Conservation (phyloP, 2,329 filamentous ascomycete genomes). For the Lecanicillium sp. region DNA sequence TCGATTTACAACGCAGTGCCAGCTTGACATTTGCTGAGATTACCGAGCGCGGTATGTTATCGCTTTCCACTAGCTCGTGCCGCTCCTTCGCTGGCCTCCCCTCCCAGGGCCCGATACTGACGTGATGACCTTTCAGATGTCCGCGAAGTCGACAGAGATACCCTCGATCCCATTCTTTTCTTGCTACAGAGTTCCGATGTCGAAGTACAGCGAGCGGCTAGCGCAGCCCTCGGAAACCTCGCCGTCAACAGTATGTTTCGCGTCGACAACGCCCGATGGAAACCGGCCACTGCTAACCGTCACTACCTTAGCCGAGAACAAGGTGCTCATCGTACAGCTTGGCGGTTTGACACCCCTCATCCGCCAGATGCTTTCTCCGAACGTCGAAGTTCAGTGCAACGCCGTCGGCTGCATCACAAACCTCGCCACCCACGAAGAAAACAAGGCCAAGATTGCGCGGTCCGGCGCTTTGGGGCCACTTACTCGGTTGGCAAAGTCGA, state of each 20-base stretch:
- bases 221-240: conserved; percentile 89
- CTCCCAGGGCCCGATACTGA: conserved; percentile 10
- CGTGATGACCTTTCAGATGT: conserved; percentile 62
- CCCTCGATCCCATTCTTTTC: conserved; percentile 91
- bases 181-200: conserved; percentile 92
- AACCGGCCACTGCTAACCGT: conserved; percentile 31
- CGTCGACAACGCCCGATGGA: too few relatives aligned
- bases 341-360: conserved; percentile 88
- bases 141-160: conserved; percentile 88
- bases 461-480: conserved; percentile 88
- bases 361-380: conserved; percentile 94
- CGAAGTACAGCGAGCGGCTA: conserved; percentile 93
- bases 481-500: conserved; percentile 88
- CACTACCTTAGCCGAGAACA: conserved; percentile 74
- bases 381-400: conserved; percentile 98
- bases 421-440: conserved; percentile 94
- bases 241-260: conserved; percentile 81
- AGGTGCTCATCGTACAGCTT: conserved; percentile 89
- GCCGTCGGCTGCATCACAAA: conserved; percentile 99
- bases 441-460: conserved; percentile 96
- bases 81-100: too few relatives aligned
- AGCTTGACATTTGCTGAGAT: conserved; percentile 99
- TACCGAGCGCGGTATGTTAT: conserved; percentile 78
- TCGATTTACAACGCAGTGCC: conserved; percentile 93
- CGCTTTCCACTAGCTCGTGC: conserved; percentile 5